These are phyloP conservation scores for Talinum fruticosum DNA, from an alignment of 148 eudicot species.

Conservation along the genomic window DNA sequence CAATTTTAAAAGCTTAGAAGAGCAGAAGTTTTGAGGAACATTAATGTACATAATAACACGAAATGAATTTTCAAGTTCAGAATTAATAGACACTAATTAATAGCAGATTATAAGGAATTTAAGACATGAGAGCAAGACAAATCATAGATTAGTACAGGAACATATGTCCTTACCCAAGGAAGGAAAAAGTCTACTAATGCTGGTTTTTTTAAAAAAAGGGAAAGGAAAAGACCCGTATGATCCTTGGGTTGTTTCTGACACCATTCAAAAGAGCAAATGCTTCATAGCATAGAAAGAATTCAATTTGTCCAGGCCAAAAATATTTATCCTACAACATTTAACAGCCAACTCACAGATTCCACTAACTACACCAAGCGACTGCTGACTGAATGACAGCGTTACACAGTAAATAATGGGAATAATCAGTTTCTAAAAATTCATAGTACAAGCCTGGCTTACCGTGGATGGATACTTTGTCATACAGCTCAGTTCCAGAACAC, in stretches of 20 bases:
- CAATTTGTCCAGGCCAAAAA: neutral
- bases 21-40: no score
- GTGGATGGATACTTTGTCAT: slow-evolving; percentile 79
- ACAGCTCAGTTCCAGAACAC: slow-evolving; percentile 74
- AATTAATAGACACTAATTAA: no score
- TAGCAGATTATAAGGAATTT: no score
- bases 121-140: no score
- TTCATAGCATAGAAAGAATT: neutral
- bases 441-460: slow-evolving; percentile 35
- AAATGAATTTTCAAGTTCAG: no score
- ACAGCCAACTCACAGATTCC: neutral
- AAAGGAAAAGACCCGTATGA: no score
- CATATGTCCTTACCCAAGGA: no score
- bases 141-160: no score
- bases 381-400: neutral
- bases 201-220: no score
- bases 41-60: no score
- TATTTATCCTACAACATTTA: neutral
- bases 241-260: neutral
- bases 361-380: neutral
- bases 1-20: no score
- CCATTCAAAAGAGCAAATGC: neutral
- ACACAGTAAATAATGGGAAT: neutral
- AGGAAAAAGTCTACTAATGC: no score
- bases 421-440: neutral